These are phyloP conservation scores for Phytopythium kandeliae DNA, from an alignment of 352 stramenopile species.

Conservation along the genomic window DNA sequence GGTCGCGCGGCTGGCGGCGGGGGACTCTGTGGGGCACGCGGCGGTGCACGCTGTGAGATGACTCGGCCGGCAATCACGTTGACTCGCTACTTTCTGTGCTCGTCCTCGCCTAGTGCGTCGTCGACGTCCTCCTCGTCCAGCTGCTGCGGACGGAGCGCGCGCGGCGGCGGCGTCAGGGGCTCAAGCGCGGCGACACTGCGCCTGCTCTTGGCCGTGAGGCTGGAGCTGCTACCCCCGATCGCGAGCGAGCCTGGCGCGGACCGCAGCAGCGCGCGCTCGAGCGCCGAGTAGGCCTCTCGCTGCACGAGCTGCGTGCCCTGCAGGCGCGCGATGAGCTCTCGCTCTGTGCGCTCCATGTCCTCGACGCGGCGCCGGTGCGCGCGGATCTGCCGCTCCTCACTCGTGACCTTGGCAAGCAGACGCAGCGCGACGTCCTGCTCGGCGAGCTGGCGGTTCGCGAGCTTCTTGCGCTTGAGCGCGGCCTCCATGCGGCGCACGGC, in stretches of 20 bases:
- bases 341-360: slow-evolving; percentile 65
- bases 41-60: too few species aligned
- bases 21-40: too few species aligned
- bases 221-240: background rate
- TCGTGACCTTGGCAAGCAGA: slow-evolving; percentile 58
- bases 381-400: slow-evolving; percentile 52
- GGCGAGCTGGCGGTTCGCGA: slow-evolving; percentile 33
- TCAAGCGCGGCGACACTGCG: background rate
- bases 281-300: slow-evolving; percentile 60
- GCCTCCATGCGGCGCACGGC: slow-evolving; percentile 52
- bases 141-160: background rate
- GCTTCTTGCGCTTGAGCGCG: slow-evolving; percentile 44
- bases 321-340: slow-evolving; percentile 52
- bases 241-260: slow-evolving; percentile 3
- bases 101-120: background rate
- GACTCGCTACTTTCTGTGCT: background rate
- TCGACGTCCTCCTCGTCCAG: background rate
- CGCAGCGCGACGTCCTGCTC: slow-evolving; percentile 40
- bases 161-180: background rate
- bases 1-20: too few species aligned
- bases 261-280: slow-evolving; percentile 61
- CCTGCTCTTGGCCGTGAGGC: background rate
- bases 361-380: slow-evolving; percentile 48
- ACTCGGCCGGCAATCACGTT: background rate
- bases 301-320: slow-evolving; percentile 72